Base-by-base conservation (phyloP, 305 asterid genomes). In the Fraxinus platypoda region DNA sequence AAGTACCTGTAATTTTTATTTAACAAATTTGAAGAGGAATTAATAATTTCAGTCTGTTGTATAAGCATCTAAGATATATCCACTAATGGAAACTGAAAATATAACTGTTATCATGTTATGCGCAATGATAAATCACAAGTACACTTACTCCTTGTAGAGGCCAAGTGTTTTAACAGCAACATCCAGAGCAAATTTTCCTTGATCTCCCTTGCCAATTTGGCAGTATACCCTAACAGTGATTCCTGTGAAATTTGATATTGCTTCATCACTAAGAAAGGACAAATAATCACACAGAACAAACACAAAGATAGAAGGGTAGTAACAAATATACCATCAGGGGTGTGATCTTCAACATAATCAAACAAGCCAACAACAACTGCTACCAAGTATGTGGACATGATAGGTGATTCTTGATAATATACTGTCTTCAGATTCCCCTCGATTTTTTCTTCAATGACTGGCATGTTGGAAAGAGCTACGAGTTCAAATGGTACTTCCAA, bases 351-450 rank as follows among this genome's bases (percentile, higher is more conserved):
- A 83, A 96, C 92, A 88, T 93, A 94, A 82, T 96, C 99, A 86
- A 96, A 96, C 89, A 91, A 90, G 76, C 99, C 99, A 85, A 94
- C 94, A 52, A 96, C 99, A 88, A 96, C 92, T 28, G 99, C 99
- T 83, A 96, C 98, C 92, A 96, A 88, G 89, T 96, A 96, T 79
- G 99, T 94, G 59, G 99, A 96, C 99, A 96, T 96, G 88, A 94
- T 91, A 26, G 99, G 99, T 68, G 98, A 94, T 87, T 96, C 99
- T 83, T 96, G 92, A 89, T 92, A 96, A 88, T 82, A 84, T 13
- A 96, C 97, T 41, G 91, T 93, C 91, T 93, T 96, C 35, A 88
- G 88, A 86, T 94, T 82, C 80, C 95, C 95, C 75, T 86, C 86
- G 80, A 87, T 64, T 77, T 92, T 91, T 82, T 96, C 99, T 81